Percentiles rank a stretch among this genome's conserved stretches.
These are phyloP conservation scores for Sporobolomyces roseus DNA, from an alignment of 768 basidiomycete species.

Conservation along the genomic window DNA sequence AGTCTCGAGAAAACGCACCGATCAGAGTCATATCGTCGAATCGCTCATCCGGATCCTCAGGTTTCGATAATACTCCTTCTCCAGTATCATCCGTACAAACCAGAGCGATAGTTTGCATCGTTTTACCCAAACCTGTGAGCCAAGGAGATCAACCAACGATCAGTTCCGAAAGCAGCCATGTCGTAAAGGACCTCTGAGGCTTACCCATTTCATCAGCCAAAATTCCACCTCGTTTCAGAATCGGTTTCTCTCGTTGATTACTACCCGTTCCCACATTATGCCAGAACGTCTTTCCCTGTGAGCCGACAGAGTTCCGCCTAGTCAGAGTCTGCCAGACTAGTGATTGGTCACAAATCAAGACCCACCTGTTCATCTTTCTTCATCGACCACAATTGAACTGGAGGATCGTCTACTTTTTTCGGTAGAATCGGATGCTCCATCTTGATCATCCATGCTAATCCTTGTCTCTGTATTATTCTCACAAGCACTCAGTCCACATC, in stretches of 20 bases:
- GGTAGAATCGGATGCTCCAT: conserved; percentile 73
- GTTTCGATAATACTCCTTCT: conserved; percentile 39
- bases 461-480: conserved; percentile 61
- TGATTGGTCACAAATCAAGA: background rate
- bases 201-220: conserved; percentile 84
- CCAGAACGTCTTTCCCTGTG: conserved; percentile 57
- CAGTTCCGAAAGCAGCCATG: background rate
- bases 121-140: conserved; percentile 63
- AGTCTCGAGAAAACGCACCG: conserved; percentile 54
- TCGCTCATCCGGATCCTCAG: conserved; percentile 57
- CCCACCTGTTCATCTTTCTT: conserved; percentile 50
- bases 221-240: conserved; percentile 61
- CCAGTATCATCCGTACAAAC: conserved; percentile 53
- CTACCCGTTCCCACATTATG: conserved; percentile 80
- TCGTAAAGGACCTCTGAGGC: conserved; percentile 40
- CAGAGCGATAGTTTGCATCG: conserved; percentile 78
- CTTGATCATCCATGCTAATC: conserved; percentile 72
- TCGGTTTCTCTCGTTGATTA: conserved; percentile 57
- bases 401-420: conserved; percentile 60
- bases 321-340: background rate
- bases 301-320: background rate
- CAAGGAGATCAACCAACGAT: background rate
- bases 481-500: background rate
- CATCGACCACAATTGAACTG: conserved; percentile 82
- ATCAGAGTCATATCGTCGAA: conserved; percentile 72